Base-by-base conservation (phyloP, 352 stramenopile species). In the Phytophthora pini region DNA sequence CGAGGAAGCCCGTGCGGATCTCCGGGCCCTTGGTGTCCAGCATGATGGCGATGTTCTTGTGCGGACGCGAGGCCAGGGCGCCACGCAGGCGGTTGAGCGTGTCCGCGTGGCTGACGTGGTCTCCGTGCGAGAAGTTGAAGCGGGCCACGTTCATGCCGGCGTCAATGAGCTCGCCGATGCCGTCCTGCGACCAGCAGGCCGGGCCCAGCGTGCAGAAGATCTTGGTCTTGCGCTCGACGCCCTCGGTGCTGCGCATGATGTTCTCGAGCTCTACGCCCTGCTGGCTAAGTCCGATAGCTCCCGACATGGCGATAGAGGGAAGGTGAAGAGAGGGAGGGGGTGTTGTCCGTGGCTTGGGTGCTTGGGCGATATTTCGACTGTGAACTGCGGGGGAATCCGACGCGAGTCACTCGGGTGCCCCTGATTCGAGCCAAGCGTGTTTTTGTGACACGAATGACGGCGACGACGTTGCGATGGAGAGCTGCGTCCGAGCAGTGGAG, bases 81-180 rank as follows among this genome's bases (percentile, higher is more conserved):
- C 70, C 77, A 20, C 83, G 82, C 39, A 93, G 75, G 53, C 80
- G 76, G 54, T 79, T 83, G 49, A 93, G 78, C 32, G 78, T 89
- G 55, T 91, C 80, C 39, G 72, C 72, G 70, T 93, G 85, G 41
- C 62, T 94, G 13, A 10, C 38, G 38, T 43, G 38, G 11, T 43
- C 38, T 3, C 38, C 38, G 38, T 43, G 38, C 13, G 61, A 99
- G 78, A 99, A 99, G 79, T 99, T 99, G 57, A 99, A 87, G 43
- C 98, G 88, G 70, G 98, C 98, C 12, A 99, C 87, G 65, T 96
- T 97, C 93, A 99, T 98, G 63, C 97, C 97, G 50, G 78, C 80
- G 67, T 92, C 84, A 49, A 92, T 88, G 47, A 92, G 75, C 50
- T 94, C 63, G 24, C 95, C 94, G 27, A 99, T 83, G 45, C 74